Percentiles rank a stretch among this genome's conserved stretches.
These are phyloP conservation scores for Centaurea solstitialis DNA, from an alignment of 129 eudicot species.

Conservation along the genomic window DNA sequence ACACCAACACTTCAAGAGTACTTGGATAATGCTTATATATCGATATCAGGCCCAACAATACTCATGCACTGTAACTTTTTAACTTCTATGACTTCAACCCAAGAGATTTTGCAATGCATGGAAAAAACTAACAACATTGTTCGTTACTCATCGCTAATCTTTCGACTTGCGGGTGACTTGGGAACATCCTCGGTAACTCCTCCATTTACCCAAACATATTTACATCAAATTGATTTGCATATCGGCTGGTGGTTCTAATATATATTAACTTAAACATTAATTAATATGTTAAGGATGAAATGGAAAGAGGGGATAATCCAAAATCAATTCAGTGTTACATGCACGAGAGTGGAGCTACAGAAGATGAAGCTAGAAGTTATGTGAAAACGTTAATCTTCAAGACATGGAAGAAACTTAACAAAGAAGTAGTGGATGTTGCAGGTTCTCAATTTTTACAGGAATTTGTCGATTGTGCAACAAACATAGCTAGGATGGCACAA, in stretches of 20 bases:
- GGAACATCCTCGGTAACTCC: conserved; percentile 14
- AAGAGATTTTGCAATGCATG: neutral
- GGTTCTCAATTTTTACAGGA: neutral
- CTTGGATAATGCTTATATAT: neutral
- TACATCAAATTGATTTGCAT: neutral
- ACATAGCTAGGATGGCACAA: conserved; percentile 12
- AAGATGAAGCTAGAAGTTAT: neutral
- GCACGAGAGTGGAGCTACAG: neutral
- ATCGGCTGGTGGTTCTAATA: neutral
- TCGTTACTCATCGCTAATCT: neutral
- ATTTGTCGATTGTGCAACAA: neutral
- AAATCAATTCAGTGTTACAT: neutral
- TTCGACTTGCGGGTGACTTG: conserved; percentile 16
- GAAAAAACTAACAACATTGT: neutral
- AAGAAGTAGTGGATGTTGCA: neutral
- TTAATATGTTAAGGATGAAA: neutral
- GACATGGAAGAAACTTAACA: neutral
- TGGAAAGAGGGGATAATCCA: neutral
- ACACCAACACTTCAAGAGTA: neutral
- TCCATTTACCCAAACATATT: conserved; percentile 5
- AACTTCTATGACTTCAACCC: neutral
- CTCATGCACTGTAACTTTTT: neutral
- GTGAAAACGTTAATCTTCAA: neutral
- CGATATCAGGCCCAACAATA: neutral
- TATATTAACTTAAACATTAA: neutral